phyloP scores from a whole-genome alignment of 495 filamentous ascomycete genomes.

The Parathielavia hyrcaniae region DNA sequence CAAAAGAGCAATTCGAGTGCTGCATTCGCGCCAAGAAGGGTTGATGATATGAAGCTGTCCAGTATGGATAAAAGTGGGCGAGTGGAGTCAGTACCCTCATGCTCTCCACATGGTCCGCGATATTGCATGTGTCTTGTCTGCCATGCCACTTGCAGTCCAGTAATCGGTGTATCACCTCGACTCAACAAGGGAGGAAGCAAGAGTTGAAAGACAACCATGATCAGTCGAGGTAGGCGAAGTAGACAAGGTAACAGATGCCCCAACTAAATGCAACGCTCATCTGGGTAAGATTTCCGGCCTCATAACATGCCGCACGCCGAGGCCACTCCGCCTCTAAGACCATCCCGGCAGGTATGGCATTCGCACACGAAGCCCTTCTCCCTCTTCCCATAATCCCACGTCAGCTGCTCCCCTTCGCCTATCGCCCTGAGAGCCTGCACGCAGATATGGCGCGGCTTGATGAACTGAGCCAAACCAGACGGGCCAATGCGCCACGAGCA shows the following conservation, averaged over 20 bases:
- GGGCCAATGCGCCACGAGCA: slow-evolving; percentile 26
- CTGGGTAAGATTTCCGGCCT: neutral
- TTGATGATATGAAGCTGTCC: neutral
- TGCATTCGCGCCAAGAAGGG: slow-evolving; percentile 17
- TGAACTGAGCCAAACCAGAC: slow-evolving; percentile 19
- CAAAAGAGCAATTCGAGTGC: slow-evolving; percentile 28
- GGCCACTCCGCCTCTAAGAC: neutral
- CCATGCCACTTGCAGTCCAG: too few relatives aligned
- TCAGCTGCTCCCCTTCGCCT: slow-evolving; percentile 27
- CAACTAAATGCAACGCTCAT: neutral
- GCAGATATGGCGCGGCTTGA: slow-evolving; percentile 20
- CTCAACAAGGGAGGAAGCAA: too few relatives aligned
- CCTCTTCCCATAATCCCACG: slow-evolving; percentile 27
- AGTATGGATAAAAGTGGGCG: slow-evolving; percentile 1
- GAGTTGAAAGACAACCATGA: too few relatives aligned
- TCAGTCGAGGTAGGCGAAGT: too few relatives aligned
- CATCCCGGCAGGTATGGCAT: slow-evolving; percentile 20
- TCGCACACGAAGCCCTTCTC: slow-evolving; percentile 23
- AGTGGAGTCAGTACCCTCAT: neutral
- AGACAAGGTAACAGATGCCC: neutral
- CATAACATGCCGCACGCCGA: slow-evolving; percentile 16
- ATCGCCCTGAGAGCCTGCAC: slow-evolving; percentile 28
- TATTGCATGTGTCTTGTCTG: neutral
- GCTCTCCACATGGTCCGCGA: neutral
- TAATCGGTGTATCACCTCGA: too few relatives aligned